Evolutionary conservation across 805 yeast genomes (phyloP).

Genomic region (Yarrowia sp.): DNA sequence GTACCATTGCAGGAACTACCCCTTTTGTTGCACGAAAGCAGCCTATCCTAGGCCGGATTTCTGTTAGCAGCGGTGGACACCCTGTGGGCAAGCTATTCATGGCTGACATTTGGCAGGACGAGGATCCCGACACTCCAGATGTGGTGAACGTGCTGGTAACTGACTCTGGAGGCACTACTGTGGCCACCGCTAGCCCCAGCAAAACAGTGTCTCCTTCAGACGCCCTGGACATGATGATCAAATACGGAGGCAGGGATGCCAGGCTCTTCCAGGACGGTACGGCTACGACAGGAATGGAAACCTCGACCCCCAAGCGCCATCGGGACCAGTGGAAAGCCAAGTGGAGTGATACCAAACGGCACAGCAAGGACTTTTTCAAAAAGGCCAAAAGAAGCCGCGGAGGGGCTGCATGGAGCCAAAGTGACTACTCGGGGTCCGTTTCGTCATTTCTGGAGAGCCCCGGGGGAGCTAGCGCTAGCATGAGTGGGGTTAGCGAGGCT

Average conservation of each 20-base stretch:
- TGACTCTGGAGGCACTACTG: background rate
- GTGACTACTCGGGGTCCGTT: background rate
- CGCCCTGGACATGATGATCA: slow-evolving; percentile 17
- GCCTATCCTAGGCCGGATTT: background rate
- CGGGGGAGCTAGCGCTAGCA: background rate
- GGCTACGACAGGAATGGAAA: background rate
- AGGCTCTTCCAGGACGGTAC: background rate
- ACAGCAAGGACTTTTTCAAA: background rate
- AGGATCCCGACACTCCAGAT: background rate
- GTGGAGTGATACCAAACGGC: slow-evolving; percentile 12
- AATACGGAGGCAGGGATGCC: background rate
- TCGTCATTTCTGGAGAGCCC: background rate
- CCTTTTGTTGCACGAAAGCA: background rate
- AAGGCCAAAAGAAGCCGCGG: background rate
- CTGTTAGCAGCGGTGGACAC: background rate
- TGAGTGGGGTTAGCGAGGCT: background rate
- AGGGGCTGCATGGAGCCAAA: background rate
- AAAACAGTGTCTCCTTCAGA: slow-evolving; percentile 2
- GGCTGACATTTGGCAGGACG: slow-evolving; percentile 5
- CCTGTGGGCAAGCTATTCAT: background rate
- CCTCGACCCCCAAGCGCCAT: background rate
- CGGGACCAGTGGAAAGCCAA: slow-evolving; percentile 18
- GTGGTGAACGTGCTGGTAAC: background rate
- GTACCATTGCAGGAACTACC: background rate
- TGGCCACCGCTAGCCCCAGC: background rate